These are phyloP conservation scores for Cordyceps sp. DNA, from an alignment of 2,329 filamentous ascomycete genomes.

Conservation along the genomic window DNA sequence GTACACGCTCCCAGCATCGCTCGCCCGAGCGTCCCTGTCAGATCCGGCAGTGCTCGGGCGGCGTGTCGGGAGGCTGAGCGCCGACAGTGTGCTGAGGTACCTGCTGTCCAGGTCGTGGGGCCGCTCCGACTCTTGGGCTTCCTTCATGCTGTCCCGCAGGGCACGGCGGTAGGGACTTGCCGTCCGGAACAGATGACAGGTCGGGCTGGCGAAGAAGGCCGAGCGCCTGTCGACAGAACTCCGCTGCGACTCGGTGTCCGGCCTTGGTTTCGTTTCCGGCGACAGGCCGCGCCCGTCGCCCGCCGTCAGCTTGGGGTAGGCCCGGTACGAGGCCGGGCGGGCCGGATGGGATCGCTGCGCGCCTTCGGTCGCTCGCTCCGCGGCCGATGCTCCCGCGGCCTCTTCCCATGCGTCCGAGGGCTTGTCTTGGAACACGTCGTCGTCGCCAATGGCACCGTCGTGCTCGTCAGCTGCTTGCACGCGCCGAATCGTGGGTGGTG, in stretches of 20 bases:
- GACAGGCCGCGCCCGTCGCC: constrained; percentile 4
- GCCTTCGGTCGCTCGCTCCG: background rate
- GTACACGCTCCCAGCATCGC: constrained; percentile 33
- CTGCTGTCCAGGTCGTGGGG: constrained; percentile 13
- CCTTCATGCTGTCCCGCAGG: constrained; percentile 27
- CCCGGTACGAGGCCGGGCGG: constrained; percentile 1
- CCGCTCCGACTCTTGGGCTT: constrained; percentile 12
- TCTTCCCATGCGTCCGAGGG: too few species aligned
- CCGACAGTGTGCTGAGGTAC: constrained; percentile 23
- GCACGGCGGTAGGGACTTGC: constrained; percentile 38
- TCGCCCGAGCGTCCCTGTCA: constrained; percentile 17
- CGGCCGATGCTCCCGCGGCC: too few species aligned
- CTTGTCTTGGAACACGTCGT: constrained; percentile 13
- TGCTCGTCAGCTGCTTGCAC: too few species aligned
- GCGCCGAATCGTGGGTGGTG: constrained; percentile 15
- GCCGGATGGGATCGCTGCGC: background rate
- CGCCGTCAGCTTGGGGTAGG: constrained; percentile 3
- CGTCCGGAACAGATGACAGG: constrained; percentile 33
- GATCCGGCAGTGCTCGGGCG: constrained; percentile 22
- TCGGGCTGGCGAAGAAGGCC: constrained; percentile 34
- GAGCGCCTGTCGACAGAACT: constrained; percentile 25
- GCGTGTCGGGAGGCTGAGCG: constrained; percentile 20
- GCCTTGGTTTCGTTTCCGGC: constrained; percentile 2
- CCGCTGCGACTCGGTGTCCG: constrained; percentile 8
- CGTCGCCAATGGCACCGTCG: too few species aligned